phyloP scores from a whole-genome alignment of 2,329 filamentous ascomycete genomes.

The Ophiostoma pallidulum region DNA sequence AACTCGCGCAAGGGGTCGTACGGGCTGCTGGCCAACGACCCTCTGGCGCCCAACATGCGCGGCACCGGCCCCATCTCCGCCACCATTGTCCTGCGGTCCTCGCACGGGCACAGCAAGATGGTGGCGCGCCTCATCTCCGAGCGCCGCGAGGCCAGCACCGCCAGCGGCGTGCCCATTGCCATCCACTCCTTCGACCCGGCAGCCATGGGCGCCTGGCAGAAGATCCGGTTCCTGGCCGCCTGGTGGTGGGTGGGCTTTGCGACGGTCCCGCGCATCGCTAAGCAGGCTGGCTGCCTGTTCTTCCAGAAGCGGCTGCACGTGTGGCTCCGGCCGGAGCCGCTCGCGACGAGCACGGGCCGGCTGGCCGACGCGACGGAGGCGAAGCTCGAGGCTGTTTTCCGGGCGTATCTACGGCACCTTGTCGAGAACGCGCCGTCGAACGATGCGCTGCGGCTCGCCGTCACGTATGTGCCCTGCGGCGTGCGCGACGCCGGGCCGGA shows the following conservation, averaged over 20 bases:
- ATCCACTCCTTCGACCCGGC: constrained; percentile 34
- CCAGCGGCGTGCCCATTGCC: constrained; percentile 20
- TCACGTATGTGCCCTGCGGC: constrained; percentile 47
- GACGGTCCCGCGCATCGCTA: constrained; percentile 56
- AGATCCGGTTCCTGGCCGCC: constrained; percentile 35
- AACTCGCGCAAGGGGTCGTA: constrained; percentile 52
- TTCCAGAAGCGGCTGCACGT: constrained; percentile 49
- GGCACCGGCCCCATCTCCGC: constrained; percentile 40
- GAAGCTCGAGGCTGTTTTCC: constrained; percentile 37
- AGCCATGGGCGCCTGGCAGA: constrained; percentile 33
- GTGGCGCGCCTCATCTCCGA: constrained; percentile 50
- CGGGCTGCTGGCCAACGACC: constrained; percentile 40
- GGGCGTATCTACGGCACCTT: constrained; percentile 37
- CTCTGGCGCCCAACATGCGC: constrained; percentile 31
- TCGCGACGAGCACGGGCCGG: constrained; percentile 45
- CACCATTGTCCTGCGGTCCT: constrained; percentile 52
- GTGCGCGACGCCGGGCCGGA: constrained; percentile 29
- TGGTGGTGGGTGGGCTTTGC: constrained; percentile 63
- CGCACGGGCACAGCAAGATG: constrained; percentile 51
- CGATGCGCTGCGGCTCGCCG: constrained; percentile 28
- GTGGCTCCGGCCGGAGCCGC: constrained; percentile 56
- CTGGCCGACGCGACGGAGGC: constrained; percentile 41
- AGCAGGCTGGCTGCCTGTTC: constrained; percentile 49
- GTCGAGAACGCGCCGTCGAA: constrained; percentile 31
- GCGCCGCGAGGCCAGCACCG: constrained; percentile 24